phyloP scores from a whole-genome alignment of 2,329 filamentous ascomycete genomes.

The Aspergillus sojae region DNA sequence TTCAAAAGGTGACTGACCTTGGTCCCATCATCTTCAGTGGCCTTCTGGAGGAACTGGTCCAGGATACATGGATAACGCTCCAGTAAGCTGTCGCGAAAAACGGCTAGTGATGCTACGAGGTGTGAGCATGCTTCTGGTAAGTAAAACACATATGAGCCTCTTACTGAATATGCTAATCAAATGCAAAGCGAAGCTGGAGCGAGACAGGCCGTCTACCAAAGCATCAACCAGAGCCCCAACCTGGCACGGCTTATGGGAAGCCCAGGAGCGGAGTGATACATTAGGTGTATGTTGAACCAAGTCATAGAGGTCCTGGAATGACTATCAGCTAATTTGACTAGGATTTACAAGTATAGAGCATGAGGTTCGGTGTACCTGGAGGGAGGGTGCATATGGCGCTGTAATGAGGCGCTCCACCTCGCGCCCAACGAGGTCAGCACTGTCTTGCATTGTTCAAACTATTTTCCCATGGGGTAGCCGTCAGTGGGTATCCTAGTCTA shows the following conservation, averaged over 20 bases:
- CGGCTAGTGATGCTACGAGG: conserved; percentile 27
- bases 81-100: conserved; percentile 38
- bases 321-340: not conserved
- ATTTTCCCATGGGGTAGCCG: not conserved
- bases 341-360: not conserved
- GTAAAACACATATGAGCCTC: conserved; percentile 15
- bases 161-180: conserved; percentile 55
- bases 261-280: conserved; percentile 48
- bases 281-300: conserved; percentile 32
- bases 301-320: conserved; percentile 33
- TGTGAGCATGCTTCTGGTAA: conserved; percentile 14
- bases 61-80: conserved; percentile 35
- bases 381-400: conserved; percentile 53
- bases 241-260: conserved; percentile 53
- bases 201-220: conserved; percentile 53
- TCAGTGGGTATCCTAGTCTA: not conserved
- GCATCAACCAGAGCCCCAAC: conserved; percentile 48
- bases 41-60: conserved; percentile 38
- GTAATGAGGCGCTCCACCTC: conserved; percentile 53
- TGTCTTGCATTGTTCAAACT: conserved; percentile 29
- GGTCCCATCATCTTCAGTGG: conserved; percentile 27
- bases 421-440: conserved; percentile 30
- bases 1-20: conserved; percentile 29
- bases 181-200: conserved; percentile 54
- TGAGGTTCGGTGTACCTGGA: conserved; percentile 45